These are phyloP conservation scores for Paramecium sexaurelia DNA, from an alignment of 73 alveolate species.

Conservation along the genomic window DNA sequence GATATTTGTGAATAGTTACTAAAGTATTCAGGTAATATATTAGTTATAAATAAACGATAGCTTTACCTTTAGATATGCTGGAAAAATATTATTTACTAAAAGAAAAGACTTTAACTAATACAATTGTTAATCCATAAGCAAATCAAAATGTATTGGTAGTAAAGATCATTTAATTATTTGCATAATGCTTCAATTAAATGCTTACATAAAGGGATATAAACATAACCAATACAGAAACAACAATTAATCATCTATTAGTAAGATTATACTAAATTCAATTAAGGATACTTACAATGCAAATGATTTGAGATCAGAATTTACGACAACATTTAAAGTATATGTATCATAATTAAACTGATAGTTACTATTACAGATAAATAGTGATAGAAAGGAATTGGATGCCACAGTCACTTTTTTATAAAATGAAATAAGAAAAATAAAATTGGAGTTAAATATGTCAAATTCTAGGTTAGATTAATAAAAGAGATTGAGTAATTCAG, in stretches of 20 bases:
- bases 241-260: slow-evolving; percentile 24
- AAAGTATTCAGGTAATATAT: slow-evolving; percentile 19
- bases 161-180: slow-evolving; percentile 27
- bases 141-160: background rate
- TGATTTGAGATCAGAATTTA: slow-evolving; percentile 19
- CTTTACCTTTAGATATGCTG: slow-evolving; percentile 30
- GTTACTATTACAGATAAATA: background rate
- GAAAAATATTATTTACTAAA: slow-evolving; percentile 38
- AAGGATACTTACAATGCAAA: slow-evolving; percentile 34
- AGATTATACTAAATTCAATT: background rate
- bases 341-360: background rate
- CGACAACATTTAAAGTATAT: slow-evolving; percentile 2
- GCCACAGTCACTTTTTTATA: slow-evolving; percentile 36
- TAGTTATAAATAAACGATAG: background rate
- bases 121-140: background rate
- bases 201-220: slow-evolving; percentile 29
- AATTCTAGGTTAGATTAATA: background rate
- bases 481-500: background rate
- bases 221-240: slow-evolving; percentile 35
- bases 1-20: slow-evolving; percentile 41
- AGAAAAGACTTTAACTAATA: background rate
- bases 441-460: background rate
- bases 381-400: slow-evolving; percentile 51
- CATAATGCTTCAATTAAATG: slow-evolving; percentile 18
- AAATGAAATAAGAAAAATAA: slow-evolving; percentile 8